These are phyloP conservation scores for Durusdinium trenchii DNA, from an alignment of 73 alveolate species.

Conservation along the genomic window DNA sequence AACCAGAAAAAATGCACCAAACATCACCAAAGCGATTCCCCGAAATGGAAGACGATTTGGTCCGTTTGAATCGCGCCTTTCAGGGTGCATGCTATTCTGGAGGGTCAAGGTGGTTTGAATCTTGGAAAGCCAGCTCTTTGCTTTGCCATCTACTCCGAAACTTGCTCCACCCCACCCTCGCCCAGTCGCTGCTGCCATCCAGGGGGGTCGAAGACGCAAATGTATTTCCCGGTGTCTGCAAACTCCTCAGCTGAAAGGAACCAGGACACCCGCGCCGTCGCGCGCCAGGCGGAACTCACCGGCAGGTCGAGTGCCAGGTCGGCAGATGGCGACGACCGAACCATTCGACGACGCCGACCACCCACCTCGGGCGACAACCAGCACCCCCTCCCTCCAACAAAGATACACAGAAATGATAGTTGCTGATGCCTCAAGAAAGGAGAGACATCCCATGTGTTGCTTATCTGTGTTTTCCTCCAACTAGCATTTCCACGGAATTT, in stretches of 20 bases:
- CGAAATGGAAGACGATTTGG: neutral
- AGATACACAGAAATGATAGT: too few relatives aligned
- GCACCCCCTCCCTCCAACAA: too few relatives aligned
- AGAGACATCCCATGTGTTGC: too few relatives aligned
- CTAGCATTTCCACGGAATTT: too few relatives aligned
- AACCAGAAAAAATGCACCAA: neutral
- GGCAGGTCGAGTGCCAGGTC: neutral
- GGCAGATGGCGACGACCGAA: neutral
- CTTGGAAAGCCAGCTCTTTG: neutral
- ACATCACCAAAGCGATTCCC: neutral
- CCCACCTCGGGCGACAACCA: neutral
- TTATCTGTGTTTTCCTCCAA: too few relatives aligned
- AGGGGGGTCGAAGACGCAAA: constrained; percentile 90
- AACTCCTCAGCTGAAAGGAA: constrained; percentile 51
- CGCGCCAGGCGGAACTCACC: neutral
- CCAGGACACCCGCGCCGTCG: neutral
- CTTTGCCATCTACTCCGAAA: neutral
- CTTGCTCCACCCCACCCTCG: neutral
- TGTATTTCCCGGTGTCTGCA: constrained; percentile 83
- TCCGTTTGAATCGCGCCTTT: neutral
- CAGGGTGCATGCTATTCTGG: neutral
- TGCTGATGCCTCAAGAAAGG: too few relatives aligned
- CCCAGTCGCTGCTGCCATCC: constrained; percentile 92
- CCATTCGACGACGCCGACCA: neutral
- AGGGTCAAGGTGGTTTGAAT: too few relatives aligned